phyloP scores from a whole-genome alignment of 106 monocot species.

The Phalaenopsis aphrodite region DNA sequence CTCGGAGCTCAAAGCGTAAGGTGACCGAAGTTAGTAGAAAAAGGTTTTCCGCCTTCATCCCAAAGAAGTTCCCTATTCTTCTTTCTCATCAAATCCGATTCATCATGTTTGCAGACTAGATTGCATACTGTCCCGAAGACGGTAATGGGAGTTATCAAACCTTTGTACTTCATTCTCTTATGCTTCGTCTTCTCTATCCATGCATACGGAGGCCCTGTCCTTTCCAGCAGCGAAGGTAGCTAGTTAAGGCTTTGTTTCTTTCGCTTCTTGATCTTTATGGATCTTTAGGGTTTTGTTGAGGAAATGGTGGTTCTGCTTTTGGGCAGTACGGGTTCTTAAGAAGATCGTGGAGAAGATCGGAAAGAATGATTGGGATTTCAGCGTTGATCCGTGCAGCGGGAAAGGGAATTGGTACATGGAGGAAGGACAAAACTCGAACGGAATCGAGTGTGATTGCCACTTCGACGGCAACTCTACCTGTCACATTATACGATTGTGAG shows the following conservation, averaged over 20 bases:
- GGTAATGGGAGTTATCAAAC: not conserved
- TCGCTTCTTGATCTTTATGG: not conserved
- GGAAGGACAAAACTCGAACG: conserved; percentile 13
- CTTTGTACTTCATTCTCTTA: not conserved
- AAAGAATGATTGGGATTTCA: conserved; percentile 54
- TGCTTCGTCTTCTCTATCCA: not conserved
- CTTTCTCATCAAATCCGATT: not conserved
- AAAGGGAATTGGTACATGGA: conserved; percentile 31
- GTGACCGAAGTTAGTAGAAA: not conserved
- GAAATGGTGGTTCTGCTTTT: not conserved
- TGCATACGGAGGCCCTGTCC: not conserved
- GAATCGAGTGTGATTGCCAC: conserved; percentile 43
- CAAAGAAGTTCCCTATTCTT: not conserved
- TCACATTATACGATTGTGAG: conserved; percentile 38
- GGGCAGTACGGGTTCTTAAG: conserved; percentile 33
- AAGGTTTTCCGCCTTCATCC: not conserved
- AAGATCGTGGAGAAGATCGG: conserved; percentile 36
- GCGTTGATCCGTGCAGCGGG: conserved; percentile 54
- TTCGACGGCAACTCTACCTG: conserved; percentile 26
- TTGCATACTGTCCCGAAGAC: not conserved
- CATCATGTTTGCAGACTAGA: not conserved
- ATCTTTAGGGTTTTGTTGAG: not conserved
- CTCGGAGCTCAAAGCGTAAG: not conserved
- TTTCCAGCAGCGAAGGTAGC: not conserved
- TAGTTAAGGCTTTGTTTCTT: not conserved